Conservation (phyloP, 345 rosid species). For the Theobroma cacao region DNA sequence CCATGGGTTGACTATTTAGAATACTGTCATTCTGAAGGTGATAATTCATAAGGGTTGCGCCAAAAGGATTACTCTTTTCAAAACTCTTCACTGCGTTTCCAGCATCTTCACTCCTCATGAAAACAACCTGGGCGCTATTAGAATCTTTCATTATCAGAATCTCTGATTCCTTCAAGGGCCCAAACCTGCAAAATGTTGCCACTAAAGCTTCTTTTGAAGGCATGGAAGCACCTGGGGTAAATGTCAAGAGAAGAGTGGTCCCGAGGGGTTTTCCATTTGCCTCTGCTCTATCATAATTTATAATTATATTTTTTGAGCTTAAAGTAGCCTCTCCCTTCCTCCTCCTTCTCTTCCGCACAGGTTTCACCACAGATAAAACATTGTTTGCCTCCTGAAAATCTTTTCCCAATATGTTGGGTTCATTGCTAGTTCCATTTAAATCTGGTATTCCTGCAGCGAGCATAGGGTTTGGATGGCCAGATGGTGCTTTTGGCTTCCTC, state of each 20-base stretch:
- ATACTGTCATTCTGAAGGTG: conserved; percentile 34
- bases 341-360: conserved; percentile 40
- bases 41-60: conserved; percentile 42
- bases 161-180: conserved; percentile 61
- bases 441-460: conserved; percentile 48
- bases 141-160: conserved; percentile 43
- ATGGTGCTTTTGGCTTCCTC: conserved; percentile 43
- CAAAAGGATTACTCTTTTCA: conserved; percentile 54
- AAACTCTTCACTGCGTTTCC: conserved; percentile 57
- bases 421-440: conserved; percentile 48
- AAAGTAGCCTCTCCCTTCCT: conserved; percentile 34
- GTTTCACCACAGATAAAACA: conserved; percentile 28
- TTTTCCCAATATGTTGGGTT: conserved; percentile 20
- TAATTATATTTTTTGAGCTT: conserved; percentile 16
- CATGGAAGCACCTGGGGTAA: conserved; percentile 48
- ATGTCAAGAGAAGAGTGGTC: conserved; percentile 63
- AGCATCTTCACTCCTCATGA: conserved; percentile 51
- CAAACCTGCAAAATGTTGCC: conserved; percentile 57
- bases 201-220: conserved; percentile 66
- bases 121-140: conserved; percentile 52
- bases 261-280: conserved; percentile 38
- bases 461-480: conserved; percentile 18
- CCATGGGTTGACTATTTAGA: conserved; percentile 10
- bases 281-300: conserved; percentile 11
- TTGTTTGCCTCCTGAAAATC: conserved; percentile 26